These are phyloP conservation scores for Pythium apleroticum DNA, from an alignment of 352 stramenopile genomes.

Conservation along the genomic window DNA sequence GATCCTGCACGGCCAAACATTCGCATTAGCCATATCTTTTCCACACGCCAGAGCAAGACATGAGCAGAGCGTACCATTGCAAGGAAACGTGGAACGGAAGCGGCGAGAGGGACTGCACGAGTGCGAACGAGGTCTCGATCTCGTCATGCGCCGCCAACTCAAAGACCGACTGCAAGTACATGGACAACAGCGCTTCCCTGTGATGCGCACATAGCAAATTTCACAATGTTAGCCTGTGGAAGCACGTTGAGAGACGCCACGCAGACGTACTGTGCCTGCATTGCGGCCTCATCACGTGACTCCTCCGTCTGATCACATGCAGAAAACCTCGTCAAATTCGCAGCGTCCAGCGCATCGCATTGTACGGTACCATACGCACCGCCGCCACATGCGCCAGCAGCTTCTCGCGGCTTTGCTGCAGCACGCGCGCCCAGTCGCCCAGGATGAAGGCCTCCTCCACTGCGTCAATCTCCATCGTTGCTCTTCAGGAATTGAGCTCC, in stretches of 20 bases:
- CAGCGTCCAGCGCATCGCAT: background rate
- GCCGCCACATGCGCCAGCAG: constrained; percentile 3
- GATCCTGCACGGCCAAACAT: constrained; percentile 29
- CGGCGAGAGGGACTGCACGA: constrained; percentile 43
- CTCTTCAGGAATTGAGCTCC: background rate
- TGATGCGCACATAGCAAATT: background rate
- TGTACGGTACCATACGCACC: background rate
- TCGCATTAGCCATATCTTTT: background rate
- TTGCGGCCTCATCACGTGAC: constrained; percentile 13
- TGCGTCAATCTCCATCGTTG: constrained; percentile 33
- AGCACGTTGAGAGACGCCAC: background rate
- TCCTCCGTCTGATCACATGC: background rate
- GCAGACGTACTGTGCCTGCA: constrained; percentile 13
- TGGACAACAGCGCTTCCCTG: constrained; percentile 57
- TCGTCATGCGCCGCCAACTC: constrained; percentile 59
- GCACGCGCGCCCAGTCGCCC: constrained; percentile 54
- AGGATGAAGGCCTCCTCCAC: constrained; percentile 61
- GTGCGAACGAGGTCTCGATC: constrained; percentile 42
- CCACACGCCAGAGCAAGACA: background rate
- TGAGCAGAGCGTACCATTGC: constrained; percentile 38
- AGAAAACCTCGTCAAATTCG: background rate
- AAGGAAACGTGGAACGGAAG: constrained; percentile 40
- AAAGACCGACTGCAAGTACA: constrained; percentile 70
- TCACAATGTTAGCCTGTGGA: background rate
- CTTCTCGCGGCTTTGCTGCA: constrained; percentile 40